phyloP scores from a whole-genome alignment of 202 grass and related monocot species.

The Elaeis oleifera region DNA sequence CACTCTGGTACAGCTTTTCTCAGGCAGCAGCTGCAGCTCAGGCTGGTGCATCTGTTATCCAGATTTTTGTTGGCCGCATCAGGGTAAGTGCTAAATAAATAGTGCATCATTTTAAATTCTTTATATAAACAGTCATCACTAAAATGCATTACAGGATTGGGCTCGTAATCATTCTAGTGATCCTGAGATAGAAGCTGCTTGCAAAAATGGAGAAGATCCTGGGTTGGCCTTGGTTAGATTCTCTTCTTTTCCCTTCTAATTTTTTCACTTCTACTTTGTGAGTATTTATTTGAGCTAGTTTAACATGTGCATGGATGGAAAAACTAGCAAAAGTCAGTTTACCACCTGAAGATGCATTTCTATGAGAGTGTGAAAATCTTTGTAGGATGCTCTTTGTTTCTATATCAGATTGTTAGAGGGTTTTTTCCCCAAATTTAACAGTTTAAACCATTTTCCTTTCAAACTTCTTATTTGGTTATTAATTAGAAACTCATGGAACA shows the following conservation, averaged over 20 bases:
- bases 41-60: conserved; percentile 91
- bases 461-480: too few species aligned
- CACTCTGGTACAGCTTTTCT: conserved; percentile 62
- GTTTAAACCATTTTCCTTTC: too few species aligned
- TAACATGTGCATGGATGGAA: too few species aligned
- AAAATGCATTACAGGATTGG: conserved; percentile 59
- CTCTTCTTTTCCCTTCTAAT: neutral
- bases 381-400: too few species aligned
- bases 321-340: too few species aligned
- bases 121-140: conserved; percentile 3
- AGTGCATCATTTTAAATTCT: neutral
- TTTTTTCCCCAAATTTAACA: too few species aligned
- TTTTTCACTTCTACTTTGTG: neutral
- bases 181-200: conserved; percentile 76
- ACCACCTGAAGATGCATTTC: too few species aligned
- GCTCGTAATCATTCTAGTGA: conserved; percentile 79
- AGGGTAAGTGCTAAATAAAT: conserved; percentile 44
- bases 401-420: too few species aligned
- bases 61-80: conserved; percentile 92
- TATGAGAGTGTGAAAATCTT: too few species aligned
- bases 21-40: conserved; percentile 96
- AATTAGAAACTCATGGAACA: too few species aligned
- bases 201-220: conserved; percentile 76
- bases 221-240: conserved; percentile 72
- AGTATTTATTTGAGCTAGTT: too few species aligned